These are phyloP conservation scores for Colletotrichum tamarilloi DNA, from an alignment of 2,329 filamentous ascomycete genomes.

Conservation along the genomic window DNA sequence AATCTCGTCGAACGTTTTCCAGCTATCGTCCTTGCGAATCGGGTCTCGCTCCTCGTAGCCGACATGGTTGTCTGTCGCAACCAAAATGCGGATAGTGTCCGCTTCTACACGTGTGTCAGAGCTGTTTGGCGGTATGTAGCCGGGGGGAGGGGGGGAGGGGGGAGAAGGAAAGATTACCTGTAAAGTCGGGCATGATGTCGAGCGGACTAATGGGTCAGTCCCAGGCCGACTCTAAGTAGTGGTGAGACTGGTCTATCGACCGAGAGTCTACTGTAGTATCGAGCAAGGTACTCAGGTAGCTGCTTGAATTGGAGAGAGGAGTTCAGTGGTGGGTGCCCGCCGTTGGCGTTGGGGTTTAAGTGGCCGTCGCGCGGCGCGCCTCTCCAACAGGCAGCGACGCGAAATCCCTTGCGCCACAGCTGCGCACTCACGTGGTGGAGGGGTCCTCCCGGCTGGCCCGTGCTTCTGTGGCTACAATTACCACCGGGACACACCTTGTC, in stretches of 20 bases:
- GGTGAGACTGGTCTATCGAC: neutral
- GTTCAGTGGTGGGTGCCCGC: neutral
- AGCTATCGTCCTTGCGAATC: conserved; percentile 96
- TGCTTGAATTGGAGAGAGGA: neutral
- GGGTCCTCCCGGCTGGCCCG: neutral
- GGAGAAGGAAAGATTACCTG: conserved; percentile 14
- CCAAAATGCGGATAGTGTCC: conserved; percentile 93
- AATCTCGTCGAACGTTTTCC: conserved; percentile 95
- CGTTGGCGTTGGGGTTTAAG: neutral
- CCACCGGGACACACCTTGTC: neutral
- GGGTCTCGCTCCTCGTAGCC: conserved; percentile 94
- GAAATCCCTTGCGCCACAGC: neutral
- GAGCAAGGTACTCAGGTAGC: neutral
- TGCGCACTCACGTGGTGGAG: conserved; percentile 14
- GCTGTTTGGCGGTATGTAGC: neutral
- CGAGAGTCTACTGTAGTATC: neutral
- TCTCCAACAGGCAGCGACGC: conserved; percentile 18
- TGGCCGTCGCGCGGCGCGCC: conserved; percentile 23
- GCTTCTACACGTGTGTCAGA: conserved; percentile 54
- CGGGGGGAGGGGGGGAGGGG: neutral
- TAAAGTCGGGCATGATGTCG: conserved; percentile 25
- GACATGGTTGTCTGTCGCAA: conserved; percentile 98
- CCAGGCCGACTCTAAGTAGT: neutral
- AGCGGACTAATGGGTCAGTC: neutral
- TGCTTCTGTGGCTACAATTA: neutral